Evolutionary conservation across 2,329 filamentous ascomycete genomes (phyloP).

Genomic region (Aspergillus oerlinghausenensis): DNA sequence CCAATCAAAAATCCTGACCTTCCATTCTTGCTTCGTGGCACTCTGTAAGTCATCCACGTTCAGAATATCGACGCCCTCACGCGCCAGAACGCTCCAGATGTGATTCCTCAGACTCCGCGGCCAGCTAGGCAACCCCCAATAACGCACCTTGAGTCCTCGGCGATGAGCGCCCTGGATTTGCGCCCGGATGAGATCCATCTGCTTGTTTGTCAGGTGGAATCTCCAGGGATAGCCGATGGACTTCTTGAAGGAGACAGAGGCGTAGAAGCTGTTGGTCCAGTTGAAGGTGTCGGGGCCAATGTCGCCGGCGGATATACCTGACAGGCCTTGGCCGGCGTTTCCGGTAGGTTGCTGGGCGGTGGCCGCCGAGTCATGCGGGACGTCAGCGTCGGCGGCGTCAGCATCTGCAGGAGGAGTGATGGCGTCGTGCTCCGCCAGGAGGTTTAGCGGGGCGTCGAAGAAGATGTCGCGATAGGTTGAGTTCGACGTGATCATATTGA

Average conservation of each 20-base stretch:
- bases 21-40: constrained; percentile 48
- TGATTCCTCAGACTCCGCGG: constrained; percentile 50
- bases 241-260: constrained; percentile 49
- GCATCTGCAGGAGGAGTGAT: not conserved
- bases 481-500: constrained; percentile 44
- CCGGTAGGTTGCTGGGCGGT: constrained; percentile 5
- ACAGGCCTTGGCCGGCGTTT: constrained; percentile 43
- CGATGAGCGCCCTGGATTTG: constrained; percentile 51
- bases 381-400: not conserved
- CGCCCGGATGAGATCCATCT: constrained; percentile 45
- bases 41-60: constrained; percentile 55
- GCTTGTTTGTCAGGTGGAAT: constrained; percentile 43
- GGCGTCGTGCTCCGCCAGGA: constrained; percentile 24
- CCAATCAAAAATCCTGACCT: constrained; percentile 29
- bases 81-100: constrained; percentile 51
- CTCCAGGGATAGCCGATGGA: constrained; percentile 49
- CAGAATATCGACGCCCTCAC: constrained; percentile 53
- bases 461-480: constrained; percentile 51
- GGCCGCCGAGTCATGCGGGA: not conserved
- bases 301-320: constrained; percentile 33
- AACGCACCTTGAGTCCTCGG: constrained; percentile 52
- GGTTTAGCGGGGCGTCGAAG: constrained; percentile 50
- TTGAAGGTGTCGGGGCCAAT: constrained; percentile 43
- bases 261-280: constrained; percentile 54
- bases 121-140: constrained; percentile 55